Percentiles rank a stretch among this genome's conserved stretches.
phyloP scores from a whole-genome alignment of 352 stramenopile species.

The Phytophthora melonis region DNA sequence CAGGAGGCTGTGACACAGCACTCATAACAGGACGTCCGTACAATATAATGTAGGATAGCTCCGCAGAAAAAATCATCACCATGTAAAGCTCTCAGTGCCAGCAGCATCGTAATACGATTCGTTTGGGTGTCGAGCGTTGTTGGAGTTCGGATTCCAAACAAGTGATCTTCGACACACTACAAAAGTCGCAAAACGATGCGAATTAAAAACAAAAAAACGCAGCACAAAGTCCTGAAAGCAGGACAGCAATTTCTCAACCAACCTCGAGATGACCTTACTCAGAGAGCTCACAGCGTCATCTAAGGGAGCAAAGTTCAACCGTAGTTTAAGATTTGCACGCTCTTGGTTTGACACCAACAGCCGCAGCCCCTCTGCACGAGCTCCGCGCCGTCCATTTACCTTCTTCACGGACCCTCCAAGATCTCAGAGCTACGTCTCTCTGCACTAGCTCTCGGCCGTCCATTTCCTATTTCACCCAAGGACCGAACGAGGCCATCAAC shows the following conservation, averaged over 20 bases:
- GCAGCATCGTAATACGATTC: too few species aligned
- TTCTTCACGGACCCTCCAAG: neutral
- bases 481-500: neutral
- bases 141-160: neutral
- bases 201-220: too few species aligned
- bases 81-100: neutral
- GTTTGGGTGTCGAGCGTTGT: too few species aligned
- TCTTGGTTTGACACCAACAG: neutral
- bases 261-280: too few species aligned
- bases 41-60: too few species aligned
- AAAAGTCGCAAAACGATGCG: neutral
- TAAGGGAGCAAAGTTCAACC: too few species aligned
- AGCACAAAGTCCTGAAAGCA: neutral
- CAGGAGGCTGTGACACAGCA: too few species aligned
- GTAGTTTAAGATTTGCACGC: too few species aligned
- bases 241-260: neutral
- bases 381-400: neutral
- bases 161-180: neutral
- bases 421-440: neutral
- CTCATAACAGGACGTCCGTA: too few species aligned
- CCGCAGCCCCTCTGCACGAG: neutral
- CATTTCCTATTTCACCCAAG: neutral
- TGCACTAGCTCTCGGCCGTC: neutral
- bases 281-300: too few species aligned
- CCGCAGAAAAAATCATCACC: too few species aligned